Base-by-base conservation (phyloP, 164 flowering plant species). In the Litsea cubeba region DNA sequence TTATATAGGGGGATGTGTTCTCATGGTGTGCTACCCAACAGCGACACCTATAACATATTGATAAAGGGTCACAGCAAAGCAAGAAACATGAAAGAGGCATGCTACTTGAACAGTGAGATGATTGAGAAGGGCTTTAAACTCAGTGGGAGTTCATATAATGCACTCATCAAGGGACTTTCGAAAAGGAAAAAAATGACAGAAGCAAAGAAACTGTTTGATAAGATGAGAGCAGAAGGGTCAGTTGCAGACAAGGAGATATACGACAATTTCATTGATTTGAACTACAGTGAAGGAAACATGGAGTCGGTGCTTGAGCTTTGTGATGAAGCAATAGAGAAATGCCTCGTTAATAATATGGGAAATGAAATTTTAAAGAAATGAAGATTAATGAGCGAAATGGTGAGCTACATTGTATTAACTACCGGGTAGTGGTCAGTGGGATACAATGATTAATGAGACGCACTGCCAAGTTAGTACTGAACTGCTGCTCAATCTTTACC, bases 31-130 rank as follows among this genome's bases (percentile, higher is more conserved):
- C 32, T 69, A 57, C 80, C 84, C 50, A 74, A 82, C 51, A 18
- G 70, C 62, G 73, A 77, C 63, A 77, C 84, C 54, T 82, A 82
- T 49, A 82, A 82, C 70, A 82, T 79, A 66, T 67, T 82, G 65
- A 73, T 82, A 62, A 77, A 75, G 68, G 84, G 84, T 65, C 84
- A 82, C 70, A 72, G 74, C 62, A 82, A 78, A 74, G 79, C 82
- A 40, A 80, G 84, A 72, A 82, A 82, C 65, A 75, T 80, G 79
- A 80, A 80, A 71, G 84, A 80, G 67, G 84, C 82, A 65, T 73
- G 77, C 50, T 75, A 78, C 72, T 69, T 82, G 20, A 81, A 80
- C 68, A 35, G 30, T 22, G 82, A 80, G 73, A 79, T 77, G 79
- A 63, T 74, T 64, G 65, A 50, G 32, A 79, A 77, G 50, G 84